Evolutionary conservation across 1,284 basidiomycete genomes (phyloP).

Genomic region (Pseudozyma flocculosa): DNA sequence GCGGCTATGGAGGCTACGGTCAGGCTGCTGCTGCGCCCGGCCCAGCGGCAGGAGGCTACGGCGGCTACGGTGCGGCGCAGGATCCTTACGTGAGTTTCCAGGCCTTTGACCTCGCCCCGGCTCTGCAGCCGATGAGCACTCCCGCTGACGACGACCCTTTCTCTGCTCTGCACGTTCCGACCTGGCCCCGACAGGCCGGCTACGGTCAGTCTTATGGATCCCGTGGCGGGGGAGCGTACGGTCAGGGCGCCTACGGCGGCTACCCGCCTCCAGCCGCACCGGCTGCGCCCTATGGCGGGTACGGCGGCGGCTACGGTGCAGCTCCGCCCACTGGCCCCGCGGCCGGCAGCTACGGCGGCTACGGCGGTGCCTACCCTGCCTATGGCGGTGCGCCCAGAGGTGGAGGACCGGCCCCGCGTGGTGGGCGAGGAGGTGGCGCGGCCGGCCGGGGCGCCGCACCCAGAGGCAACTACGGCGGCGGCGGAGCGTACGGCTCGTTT

Average conservation of each 20-base stretch:
- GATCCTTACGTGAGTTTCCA: constrained; percentile 1
- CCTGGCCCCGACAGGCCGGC: too few species aligned
- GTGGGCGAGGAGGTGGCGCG: constrained; percentile 7
- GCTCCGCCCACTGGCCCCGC: constrained; percentile 3
- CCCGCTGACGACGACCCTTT: too few species aligned
- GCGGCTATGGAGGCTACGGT: constrained; percentile 16
- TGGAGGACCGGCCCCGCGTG: constrained; percentile 1
- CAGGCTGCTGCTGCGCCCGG: constrained; percentile 5
- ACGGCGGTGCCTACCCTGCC: constrained; percentile 7
- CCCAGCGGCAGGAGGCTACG: constrained; percentile 14
- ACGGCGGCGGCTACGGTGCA: constrained; percentile 18
- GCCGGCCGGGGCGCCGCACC: constrained; percentile 2
- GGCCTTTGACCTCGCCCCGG: too few species aligned
- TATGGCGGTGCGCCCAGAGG: constrained; percentile 3
- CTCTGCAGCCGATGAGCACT: too few species aligned
- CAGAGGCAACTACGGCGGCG: constrained; percentile 13
- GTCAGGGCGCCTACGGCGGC: constrained; percentile 1
- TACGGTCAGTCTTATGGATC: not conserved
- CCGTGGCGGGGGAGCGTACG: not conserved
- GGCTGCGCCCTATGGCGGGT: constrained; percentile 4
- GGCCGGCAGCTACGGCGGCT: constrained; percentile 15
- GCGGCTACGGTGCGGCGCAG: constrained; percentile 14
- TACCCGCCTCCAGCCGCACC: not conserved
- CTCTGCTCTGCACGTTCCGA: too few species aligned
- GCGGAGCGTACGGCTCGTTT: constrained; percentile 27